These are phyloP conservation scores for Beauveria scarabaeidicola DNA, from an alignment of 2,329 filamentous ascomycete species.

Conservation along the genomic window DNA sequence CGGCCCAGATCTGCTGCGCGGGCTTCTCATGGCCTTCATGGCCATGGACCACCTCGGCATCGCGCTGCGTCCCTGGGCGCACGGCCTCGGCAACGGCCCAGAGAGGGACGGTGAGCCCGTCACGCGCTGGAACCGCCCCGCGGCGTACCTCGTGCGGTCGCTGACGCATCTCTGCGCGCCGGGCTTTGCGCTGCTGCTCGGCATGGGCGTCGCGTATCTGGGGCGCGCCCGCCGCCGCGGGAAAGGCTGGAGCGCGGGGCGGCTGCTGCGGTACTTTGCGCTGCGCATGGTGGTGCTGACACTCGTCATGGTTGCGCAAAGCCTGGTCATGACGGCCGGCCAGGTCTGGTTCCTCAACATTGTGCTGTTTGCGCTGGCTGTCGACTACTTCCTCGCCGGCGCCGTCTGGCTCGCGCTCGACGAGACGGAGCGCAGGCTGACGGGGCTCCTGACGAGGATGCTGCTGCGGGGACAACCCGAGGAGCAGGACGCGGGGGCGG, in stretches of 20 bases:
- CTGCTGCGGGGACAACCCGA: background rate
- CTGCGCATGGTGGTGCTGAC: slow-evolving; percentile 29
- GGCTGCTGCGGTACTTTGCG: slow-evolving; percentile 31
- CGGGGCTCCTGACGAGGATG: slow-evolving; percentile 17
- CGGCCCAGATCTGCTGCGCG: slow-evolving; percentile 36
- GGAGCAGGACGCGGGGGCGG: too few species aligned
- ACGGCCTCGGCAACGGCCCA: slow-evolving; percentile 28
- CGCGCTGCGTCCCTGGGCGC: slow-evolving; percentile 31
- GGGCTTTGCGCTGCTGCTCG: slow-evolving; percentile 38
- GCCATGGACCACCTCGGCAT: slow-evolving; percentile 35
- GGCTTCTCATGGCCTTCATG: slow-evolving; percentile 37
- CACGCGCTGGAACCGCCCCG: slow-evolving; percentile 28
- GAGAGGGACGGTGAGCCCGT: slow-evolving; percentile 30
- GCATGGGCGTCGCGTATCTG: slow-evolving; percentile 37
- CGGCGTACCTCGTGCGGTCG: slow-evolving; percentile 31
- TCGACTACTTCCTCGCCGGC: slow-evolving; percentile 37
- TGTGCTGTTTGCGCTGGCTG: slow-evolving; percentile 34
- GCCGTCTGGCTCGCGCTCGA: slow-evolving; percentile 31
- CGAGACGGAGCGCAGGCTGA: slow-evolving; percentile 26
- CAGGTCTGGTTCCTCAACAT: slow-evolving; percentile 34
- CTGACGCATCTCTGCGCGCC: slow-evolving; percentile 37
- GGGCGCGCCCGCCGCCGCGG: slow-evolving; percentile 31
- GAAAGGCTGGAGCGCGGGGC: slow-evolving; percentile 29
- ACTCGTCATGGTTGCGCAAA: slow-evolving; percentile 23
- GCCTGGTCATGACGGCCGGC: slow-evolving; percentile 25